Percentiles rank a stretch among this genome's conserved stretches.
Evolutionary conservation across 805 yeast species (phyloP).

Genomic region (Kluyveromyces wickerhamii): DNA sequence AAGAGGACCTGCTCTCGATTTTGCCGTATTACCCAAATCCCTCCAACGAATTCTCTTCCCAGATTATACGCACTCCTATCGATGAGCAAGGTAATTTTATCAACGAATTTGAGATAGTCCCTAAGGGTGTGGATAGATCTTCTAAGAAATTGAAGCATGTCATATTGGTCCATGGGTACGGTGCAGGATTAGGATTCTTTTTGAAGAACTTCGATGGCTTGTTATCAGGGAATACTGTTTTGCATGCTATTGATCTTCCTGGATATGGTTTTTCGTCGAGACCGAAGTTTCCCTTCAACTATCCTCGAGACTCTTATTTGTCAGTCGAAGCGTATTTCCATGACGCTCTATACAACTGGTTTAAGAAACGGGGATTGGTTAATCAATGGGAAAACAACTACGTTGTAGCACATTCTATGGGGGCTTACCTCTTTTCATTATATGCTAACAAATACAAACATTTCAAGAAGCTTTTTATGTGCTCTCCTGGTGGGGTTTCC

Average conservation of each 20-base stretch:
- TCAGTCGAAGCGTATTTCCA: constrained; percentile 34
- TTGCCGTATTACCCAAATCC: constrained; percentile 41
- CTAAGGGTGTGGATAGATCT: constrained; percentile 33
- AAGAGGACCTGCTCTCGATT: constrained; percentile 37
- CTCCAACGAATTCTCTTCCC: constrained; percentile 21
- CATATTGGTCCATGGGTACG: constrained; percentile 87
- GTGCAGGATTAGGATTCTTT: constrained; percentile 87
- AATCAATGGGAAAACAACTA: constrained; percentile 34
- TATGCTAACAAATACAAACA: constrained; percentile 52
- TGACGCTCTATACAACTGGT: constrained; percentile 44
- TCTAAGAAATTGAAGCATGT: constrained; percentile 35
- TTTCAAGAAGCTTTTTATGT: constrained; percentile 62
- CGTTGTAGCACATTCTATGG: constrained; percentile 85
- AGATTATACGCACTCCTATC: constrained; percentile 32
- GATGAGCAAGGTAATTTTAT: constrained; percentile 45
- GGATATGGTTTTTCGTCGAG: constrained; percentile 91
- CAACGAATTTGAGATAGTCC: constrained; percentile 66
- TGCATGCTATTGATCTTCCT: constrained; percentile 79
- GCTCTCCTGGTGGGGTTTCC: constrained; percentile 82
- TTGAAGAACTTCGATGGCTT: constrained; percentile 58
- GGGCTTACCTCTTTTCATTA: constrained; percentile 71
- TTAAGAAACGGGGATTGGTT: constrained; percentile 22
- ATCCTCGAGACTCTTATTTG: constrained; percentile 15
- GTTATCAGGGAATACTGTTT: constrained; percentile 46
- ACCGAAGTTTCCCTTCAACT: constrained; percentile 48